Evolutionary conservation across 768 basidiomycete genomes (phyloP).

Genomic region (Stropharia rugosoannulata): DNA sequence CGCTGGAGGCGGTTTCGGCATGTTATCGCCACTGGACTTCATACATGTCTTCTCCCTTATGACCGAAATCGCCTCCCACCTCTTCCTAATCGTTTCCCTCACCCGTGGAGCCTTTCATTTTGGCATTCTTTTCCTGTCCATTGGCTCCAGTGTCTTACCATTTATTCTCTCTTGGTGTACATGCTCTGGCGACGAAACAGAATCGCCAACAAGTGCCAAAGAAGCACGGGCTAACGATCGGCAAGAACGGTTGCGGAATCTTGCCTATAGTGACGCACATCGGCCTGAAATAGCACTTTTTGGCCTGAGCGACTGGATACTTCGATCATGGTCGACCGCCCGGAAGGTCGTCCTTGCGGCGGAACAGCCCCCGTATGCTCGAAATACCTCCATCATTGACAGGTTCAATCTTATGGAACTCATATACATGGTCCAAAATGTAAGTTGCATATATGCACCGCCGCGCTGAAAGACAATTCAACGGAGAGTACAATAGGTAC

Average conservation of each 20-base stretch:
- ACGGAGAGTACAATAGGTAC: constrained; percentile 48
- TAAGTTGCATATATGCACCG: constrained; percentile 31
- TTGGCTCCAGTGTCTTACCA: constrained; percentile 61
- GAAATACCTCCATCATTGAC: constrained; percentile 47
- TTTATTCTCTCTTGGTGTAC: constrained; percentile 53
- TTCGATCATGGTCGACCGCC: constrained; percentile 72
- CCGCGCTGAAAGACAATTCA: constrained; percentile 4
- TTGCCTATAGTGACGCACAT: constrained; percentile 73
- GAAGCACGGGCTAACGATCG: constrained; percentile 67
- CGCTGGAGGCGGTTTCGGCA: constrained; percentile 72
- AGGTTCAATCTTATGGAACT: constrained; percentile 66
- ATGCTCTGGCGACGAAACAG: constrained; percentile 37
- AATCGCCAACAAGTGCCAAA: constrained; percentile 46
- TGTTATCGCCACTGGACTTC: constrained; percentile 79
- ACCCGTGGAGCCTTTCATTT: constrained; percentile 56
- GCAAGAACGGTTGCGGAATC: constrained; percentile 71
- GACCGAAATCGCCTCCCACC: constrained; percentile 71
- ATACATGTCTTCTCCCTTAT: constrained; percentile 69
- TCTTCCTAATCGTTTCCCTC: constrained; percentile 66
- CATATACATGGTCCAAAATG: constrained; percentile 67
- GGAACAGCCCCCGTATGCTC: constrained; percentile 42
- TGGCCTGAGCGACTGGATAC: constrained; percentile 82
- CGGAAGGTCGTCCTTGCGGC: constrained; percentile 58
- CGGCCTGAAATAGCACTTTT: constrained; percentile 84
- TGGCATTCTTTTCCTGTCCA: constrained; percentile 57